Evolutionary conservation across 2,329 filamentous ascomycete species (phyloP), one percentile per base, ranked within the genome.

Genomic region (Sporothrix dimorphospora): DNA sequence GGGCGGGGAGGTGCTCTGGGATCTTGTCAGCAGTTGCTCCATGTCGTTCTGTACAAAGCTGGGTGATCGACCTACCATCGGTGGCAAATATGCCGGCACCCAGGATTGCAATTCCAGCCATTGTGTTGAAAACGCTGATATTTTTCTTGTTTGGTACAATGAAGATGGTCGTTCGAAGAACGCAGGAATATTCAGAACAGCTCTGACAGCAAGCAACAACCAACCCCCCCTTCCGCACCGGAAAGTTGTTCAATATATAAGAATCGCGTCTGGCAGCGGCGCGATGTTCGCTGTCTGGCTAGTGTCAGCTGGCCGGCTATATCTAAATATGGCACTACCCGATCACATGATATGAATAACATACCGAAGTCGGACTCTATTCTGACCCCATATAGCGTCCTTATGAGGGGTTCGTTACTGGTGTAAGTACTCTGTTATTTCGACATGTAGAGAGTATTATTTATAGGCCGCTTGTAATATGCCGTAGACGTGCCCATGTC

Each of bases 11-110:
- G 16, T 67, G 63, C 42, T 67, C 63, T 67, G 24, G 4, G 9
- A 42, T 30, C 24, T n/a, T 21, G 40, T 67, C 27, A 67, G 63
- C n/a, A 47, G 42, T 12, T 47, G 42, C 42, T 14, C 11, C 42
- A 47, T 47, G 4, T 3, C 12, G 49, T 24, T 11, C 49, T 51
- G 49, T 11, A 24, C 49, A 24, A 51, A 51, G 8, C 5, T 51
- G 19, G n/a, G 11, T 7, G 19, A 21, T 21, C n/a, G 49, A 66
- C 38, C 14, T 66, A 66, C 61, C 61, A 11, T 66, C 61, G 12
- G 61, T 66, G 61, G 61, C 61, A 47, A 66, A 66, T 40, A 66
- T 66, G 21, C 61, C 61, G 4, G 61, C 61, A 14, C 61, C 61
- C 38, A 66, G 24, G n/a, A 66, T 45, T 30, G 61, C 61, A 47